These are phyloP conservation scores for Salix purpurea DNA, from an alignment of 345 rosid species.

Conservation along the genomic window DNA sequence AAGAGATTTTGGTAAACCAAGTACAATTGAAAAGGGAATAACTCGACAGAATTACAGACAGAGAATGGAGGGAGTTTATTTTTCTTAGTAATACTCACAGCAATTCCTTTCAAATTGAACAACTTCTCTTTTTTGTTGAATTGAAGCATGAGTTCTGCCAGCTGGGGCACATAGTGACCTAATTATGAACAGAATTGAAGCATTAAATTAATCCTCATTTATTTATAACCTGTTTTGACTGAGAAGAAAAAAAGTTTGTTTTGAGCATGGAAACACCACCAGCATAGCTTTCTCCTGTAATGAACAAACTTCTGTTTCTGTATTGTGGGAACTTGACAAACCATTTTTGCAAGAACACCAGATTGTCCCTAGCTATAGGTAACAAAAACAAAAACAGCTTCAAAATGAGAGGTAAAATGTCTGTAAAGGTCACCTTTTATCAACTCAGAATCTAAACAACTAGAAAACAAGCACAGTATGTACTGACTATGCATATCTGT, in stretches of 20 bases:
- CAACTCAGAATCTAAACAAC: slow-evolving; percentile 24
- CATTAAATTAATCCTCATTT: slow-evolving; percentile 1
- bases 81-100: slow-evolving; percentile 48
- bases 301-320: slow-evolving; percentile 81
- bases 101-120: slow-evolving; percentile 88
- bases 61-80: background rate
- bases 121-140: slow-evolving; percentile 64
- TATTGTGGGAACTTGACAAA: slow-evolving; percentile 79
- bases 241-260: background rate
- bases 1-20: background rate
- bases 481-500: slow-evolving; percentile 25
- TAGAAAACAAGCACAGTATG: slow-evolving; percentile 25
- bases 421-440: slow-evolving; percentile 29
- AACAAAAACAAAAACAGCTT: slow-evolving; percentile 24
- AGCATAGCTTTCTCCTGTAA: slow-evolving; percentile 97
- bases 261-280: slow-evolving; percentile 39
- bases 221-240: background rate
- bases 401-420: slow-evolving; percentile 13
- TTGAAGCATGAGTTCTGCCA: slow-evolving; percentile 80
- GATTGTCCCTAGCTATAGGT: slow-evolving; percentile 77
- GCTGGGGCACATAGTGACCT: slow-evolving; percentile 94
- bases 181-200: slow-evolving; percentile 1
- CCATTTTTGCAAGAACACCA: slow-evolving; percentile 88
- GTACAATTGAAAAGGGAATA: background rate
- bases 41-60: background rate